phyloP scores from a whole-genome alignment of 441 rosid species.

The Arabidopsis lyrata region DNA sequence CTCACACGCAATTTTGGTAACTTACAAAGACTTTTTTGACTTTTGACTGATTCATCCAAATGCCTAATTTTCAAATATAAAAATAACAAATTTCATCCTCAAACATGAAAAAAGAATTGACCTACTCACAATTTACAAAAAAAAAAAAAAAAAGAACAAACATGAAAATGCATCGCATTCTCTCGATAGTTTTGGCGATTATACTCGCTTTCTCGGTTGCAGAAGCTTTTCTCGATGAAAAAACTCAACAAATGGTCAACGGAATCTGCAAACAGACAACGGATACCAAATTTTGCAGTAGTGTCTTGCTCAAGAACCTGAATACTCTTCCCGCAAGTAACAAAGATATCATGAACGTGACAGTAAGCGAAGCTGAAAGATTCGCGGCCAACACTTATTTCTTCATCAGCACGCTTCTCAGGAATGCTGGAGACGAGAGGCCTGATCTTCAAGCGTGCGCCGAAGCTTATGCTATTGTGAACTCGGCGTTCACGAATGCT shows the following conservation, averaged over 20 bases:
- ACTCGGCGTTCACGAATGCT: constrained; percentile 17
- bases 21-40: constrained; percentile 13
- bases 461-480: constrained; percentile 32
- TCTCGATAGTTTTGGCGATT: not conserved
- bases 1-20: constrained; percentile 2
- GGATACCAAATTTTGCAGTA: constrained; percentile 28
- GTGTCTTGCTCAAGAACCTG: constrained; percentile 7
- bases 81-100: not conserved
- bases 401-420: constrained; percentile 42
- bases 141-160: not conserved
- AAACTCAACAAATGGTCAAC: constrained; percentile 10
- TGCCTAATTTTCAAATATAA: constrained; percentile 22
- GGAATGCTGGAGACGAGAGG: constrained; percentile 42
- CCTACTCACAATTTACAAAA: constrained; percentile 13
- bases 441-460: constrained; percentile 36
- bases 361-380: constrained; percentile 32
- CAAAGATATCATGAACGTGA: constrained; percentile 40
- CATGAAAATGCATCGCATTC: constrained; percentile 28
- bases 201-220: constrained; percentile 14
- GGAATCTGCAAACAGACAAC: constrained; percentile 36
- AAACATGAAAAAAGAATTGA: not conserved
- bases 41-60: constrained; percentile 31
- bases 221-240: not conserved
- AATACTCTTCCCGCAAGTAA: constrained; percentile 17
- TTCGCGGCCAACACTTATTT: constrained; percentile 28